Base-by-base conservation (phyloP, 2,329 filamentous ascomycete genomes). In the Venturia nashicola region DNA sequence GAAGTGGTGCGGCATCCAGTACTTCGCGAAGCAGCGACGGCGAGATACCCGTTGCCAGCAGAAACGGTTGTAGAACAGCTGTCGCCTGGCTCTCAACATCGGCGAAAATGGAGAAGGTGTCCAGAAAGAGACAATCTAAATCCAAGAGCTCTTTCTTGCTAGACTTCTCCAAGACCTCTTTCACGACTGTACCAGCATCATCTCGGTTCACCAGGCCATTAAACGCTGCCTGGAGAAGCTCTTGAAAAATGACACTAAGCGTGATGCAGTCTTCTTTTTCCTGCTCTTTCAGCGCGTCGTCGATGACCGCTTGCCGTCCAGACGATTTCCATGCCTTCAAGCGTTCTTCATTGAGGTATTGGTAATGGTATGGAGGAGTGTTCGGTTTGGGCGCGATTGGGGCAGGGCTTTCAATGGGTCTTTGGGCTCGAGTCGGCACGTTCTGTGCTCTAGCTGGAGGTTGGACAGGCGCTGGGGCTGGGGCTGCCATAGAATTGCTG, bases 1-100 rank as follows among this genome's bases (percentile, higher is more conserved):
- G 84, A 12, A 97, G 79, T 9, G 95, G 77, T 20, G 86, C 81
- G 6, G 86, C 85, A 68, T 99, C 94, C n/a, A 99, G 82, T 67
- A 91, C 84, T 66, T 88, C 83, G 64, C 93, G 89, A 82, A 96
- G 87, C 32, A 89, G 78, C 16, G 82, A 77, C 0, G 87, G 80
- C 7, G 89, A 85, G 55, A 97, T 86, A 14, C 81, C 86, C 5
- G 90, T 91, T 1, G 88, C 82, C 61, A 83, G 84, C 40, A 97
- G 78, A 59, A 65, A 43, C 6, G 36, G 70, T 77, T 57, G n/a
- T 9, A 63, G 32, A n/a, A 46, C 39, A 54, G 80, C 79, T n/a
- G 77, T 76, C 14, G 84, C 80, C 68, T 91, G 87, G 43, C 84
- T 80, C 63, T 95, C 90, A 51, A 42, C 18, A 40, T 61, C 57